Evolutionary conservation across 2,329 filamentous ascomycete genomes (phyloP).

Genomic region (Botryotinia narcissicola): DNA sequence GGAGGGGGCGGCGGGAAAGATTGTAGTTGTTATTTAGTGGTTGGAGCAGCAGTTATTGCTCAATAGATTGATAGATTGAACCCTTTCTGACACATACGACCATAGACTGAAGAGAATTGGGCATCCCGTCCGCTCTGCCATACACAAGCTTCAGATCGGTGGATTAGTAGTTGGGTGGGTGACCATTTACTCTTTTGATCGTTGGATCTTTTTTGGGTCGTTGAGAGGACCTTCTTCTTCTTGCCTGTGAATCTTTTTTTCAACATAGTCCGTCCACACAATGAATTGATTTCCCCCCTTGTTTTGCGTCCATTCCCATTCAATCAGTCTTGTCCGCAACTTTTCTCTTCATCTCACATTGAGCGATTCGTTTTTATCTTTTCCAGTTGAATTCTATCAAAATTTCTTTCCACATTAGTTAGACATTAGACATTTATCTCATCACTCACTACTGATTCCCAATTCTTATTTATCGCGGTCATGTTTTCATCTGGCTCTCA

Average conservation of each 20-base stretch:
- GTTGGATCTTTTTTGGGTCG: neutral
- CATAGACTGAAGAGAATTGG: neutral
- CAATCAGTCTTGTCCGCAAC: too few relatives aligned
- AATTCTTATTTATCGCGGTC: too few relatives aligned
- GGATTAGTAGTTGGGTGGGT: neutral
- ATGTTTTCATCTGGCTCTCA: too few relatives aligned
- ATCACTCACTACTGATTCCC: too few relatives aligned
- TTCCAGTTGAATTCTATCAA: too few relatives aligned
- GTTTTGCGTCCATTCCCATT: too few relatives aligned
- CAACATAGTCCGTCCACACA: too few relatives aligned
- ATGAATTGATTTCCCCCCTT: neutral
- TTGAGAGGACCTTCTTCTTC: neutral
- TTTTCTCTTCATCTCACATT: too few relatives aligned
- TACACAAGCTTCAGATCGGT: neutral
- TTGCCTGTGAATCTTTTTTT: too few relatives aligned
- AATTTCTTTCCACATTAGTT: too few relatives aligned
- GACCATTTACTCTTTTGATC: neutral
- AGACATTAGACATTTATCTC: too few relatives aligned
- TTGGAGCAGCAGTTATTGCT: rapidly evolving
- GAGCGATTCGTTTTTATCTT: too few relatives aligned
- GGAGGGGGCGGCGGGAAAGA: neutral
- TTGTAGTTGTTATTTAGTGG: neutral
- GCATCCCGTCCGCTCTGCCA: neutral
- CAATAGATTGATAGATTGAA: neutral
- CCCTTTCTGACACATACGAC: rapidly evolving